These are phyloP conservation scores for Apiotrichum veenhuisii DNA, from an alignment of 1,284 basidiomycete genomes.

Conservation along the genomic window DNA sequence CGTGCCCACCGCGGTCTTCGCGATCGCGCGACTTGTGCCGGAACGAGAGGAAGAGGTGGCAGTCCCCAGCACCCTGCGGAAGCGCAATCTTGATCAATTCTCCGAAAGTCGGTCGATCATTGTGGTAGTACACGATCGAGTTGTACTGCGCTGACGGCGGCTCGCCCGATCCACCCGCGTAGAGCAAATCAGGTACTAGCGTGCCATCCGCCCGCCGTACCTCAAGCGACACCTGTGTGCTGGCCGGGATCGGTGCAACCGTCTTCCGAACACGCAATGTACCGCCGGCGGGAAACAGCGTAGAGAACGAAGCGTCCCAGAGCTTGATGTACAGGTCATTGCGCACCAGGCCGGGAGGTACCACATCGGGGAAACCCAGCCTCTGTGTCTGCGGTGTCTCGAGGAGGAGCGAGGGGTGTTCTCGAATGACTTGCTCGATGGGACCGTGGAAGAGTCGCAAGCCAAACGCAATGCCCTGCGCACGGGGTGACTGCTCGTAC, in stretches of 20 bases:
- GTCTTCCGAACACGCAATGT: slow-evolving; percentile 44
- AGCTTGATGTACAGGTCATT: slow-evolving; percentile 95
- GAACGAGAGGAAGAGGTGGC: slow-evolving; percentile 94
- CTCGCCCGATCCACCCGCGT: slow-evolving; percentile 83
- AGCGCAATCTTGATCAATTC: slow-evolving; percentile 87
- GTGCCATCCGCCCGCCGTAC: slow-evolving; percentile 73
- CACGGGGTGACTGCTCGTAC: slow-evolving; percentile 77
- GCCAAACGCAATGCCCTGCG: slow-evolving; percentile 82
- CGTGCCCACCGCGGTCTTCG: slow-evolving; percentile 55
- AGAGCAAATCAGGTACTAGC: slow-evolving; percentile 63
- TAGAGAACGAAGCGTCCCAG: slow-evolving; percentile 78
- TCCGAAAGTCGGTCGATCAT: slow-evolving; percentile 82
- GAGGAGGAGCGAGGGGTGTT: slow-evolving; percentile 81
- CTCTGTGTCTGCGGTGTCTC: slow-evolving; percentile 77
- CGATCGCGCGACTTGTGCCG: slow-evolving; percentile 43
- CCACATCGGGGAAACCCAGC: slow-evolving; percentile 95
- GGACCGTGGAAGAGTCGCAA: slow-evolving; percentile 85
- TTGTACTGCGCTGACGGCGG: slow-evolving; percentile 73
- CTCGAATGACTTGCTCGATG: slow-evolving; percentile 66
- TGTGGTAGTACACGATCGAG: slow-evolving; percentile 83
- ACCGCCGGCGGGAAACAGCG: slow-evolving; percentile 47
- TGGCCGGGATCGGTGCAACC: slow-evolving; percentile 46
- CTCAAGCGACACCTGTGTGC: slow-evolving; percentile 86
- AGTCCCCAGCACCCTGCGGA: slow-evolving; percentile 65
- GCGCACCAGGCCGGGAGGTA: slow-evolving; percentile 85